Conservation (phyloP, 2,329 filamentous ascomycete genomes). For the Acrodontium crateriforme region DNA sequence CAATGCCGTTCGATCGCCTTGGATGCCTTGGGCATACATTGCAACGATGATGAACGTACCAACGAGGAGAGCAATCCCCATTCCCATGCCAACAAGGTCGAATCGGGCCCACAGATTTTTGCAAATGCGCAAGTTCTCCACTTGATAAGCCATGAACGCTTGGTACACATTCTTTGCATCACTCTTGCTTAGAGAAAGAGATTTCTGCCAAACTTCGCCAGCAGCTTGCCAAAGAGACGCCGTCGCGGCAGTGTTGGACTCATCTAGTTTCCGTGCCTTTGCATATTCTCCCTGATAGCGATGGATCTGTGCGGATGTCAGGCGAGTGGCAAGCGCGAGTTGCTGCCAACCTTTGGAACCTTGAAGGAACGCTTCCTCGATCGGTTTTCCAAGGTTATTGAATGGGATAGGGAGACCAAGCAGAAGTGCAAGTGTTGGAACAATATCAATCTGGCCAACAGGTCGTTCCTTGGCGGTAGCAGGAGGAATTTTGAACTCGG, state of each 20-base stretch:
- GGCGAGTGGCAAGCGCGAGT: slow-evolving; percentile 59
- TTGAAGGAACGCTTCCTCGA: slow-evolving; percentile 83
- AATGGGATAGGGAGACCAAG: slow-evolving; percentile 88
- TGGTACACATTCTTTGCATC: slow-evolving; percentile 29
- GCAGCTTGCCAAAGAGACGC: slow-evolving; percentile 45
- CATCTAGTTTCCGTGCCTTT: slow-evolving; percentile 52
- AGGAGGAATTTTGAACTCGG: slow-evolving; percentile 43
- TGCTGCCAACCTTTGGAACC: slow-evolving; percentile 24
- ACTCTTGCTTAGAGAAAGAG: slow-evolving; percentile 7
- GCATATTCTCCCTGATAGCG: slow-evolving; percentile 81
- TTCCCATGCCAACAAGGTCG: slow-evolving; percentile 70
- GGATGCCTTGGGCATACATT: slow-evolving; percentile 52
- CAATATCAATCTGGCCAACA: slow-evolving; percentile 80
- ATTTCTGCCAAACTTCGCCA: slow-evolving; percentile 37
- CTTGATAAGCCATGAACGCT: slow-evolving; percentile 61
- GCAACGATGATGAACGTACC: slow-evolving; percentile 54
- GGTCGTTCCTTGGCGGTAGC: slow-evolving; percentile 63
- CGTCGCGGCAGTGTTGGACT: slow-evolving; percentile 39
- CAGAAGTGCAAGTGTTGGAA: slow-evolving; percentile 78
- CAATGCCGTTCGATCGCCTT: slow-evolving; percentile 39
- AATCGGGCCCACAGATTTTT: slow-evolving; percentile 85
- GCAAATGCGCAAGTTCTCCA: slow-evolving; percentile 63
- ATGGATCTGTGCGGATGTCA: slow-evolving; percentile 74
- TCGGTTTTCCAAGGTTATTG: slow-evolving; percentile 86
- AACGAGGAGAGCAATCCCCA: slow-evolving; percentile 60